These are phyloP conservation scores for Curvularia eragrostidis DNA, from an alignment of 2,329 filamentous ascomycete genomes.

Conservation along the genomic window DNA sequence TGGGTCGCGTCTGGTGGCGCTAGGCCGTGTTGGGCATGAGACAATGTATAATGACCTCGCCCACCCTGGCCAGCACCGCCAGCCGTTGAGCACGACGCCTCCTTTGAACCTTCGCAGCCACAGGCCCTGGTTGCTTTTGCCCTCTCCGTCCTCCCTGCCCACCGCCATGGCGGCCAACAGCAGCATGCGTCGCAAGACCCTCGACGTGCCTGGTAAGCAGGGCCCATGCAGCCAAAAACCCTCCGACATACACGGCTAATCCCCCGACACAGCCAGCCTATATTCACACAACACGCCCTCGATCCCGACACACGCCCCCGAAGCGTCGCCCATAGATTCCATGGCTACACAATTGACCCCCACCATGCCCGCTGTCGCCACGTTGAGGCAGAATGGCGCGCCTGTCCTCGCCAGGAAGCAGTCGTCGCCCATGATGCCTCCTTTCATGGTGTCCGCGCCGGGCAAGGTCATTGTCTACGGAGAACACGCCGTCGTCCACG, in stretches of 20 bases:
- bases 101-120: conserved; percentile 15
- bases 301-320: conserved; percentile 38
- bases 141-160: not conserved
- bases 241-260: conserved; percentile 20
- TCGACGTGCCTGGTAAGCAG: conserved; percentile 32
- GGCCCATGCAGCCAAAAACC: conserved; percentile 1
- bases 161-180: conserved; percentile 36
- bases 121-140: not conserved
- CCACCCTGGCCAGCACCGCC: conserved; percentile 11
- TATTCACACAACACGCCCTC: conserved; percentile 33
- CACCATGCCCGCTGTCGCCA: conserved; percentile 25
- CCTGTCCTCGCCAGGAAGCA: conserved; percentile 40
- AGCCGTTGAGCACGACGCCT: conserved; percentile 15
- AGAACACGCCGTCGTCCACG: conserved; percentile 97
- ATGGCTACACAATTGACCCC: conserved; percentile 39
- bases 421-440: conserved; percentile 72
- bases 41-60: conserved; percentile 23
- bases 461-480: conserved; percentile 99
- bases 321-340: conserved; percentile 36
- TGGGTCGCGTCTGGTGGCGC: conserved; percentile 15
- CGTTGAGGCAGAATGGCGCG: conserved; percentile 19
- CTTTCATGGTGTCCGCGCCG: conserved; percentile 97
- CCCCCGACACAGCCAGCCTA: conserved; percentile 24
- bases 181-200: conserved; percentile 32
- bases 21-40: conserved; percentile 17